Percentiles rank a stretch among this genome's conserved stretches.
Conservation (phyloP, 176 grass and related monocot species). For the Juncus inflexus region DNA sequence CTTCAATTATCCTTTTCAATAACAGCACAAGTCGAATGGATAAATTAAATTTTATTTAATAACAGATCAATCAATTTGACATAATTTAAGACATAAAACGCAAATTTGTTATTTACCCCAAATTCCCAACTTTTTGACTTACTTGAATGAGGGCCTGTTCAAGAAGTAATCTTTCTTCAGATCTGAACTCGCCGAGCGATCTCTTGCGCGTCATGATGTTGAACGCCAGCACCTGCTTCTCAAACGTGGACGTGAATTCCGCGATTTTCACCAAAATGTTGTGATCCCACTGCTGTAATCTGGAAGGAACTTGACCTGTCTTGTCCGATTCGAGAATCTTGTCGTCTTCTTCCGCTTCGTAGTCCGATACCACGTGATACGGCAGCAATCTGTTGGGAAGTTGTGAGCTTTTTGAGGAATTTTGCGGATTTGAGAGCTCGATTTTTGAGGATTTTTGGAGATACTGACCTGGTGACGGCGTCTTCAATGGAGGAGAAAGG, state of each 20-base stretch:
- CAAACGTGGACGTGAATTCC: constrained; percentile 85
- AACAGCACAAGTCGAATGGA: too few relatives aligned
- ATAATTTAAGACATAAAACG: too few relatives aligned
- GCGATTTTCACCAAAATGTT: constrained; percentile 95
- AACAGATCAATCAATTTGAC: too few relatives aligned
- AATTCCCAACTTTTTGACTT: too few relatives aligned
- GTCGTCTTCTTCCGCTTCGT: constrained; percentile 99
- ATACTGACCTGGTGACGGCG: constrained; percentile 66
- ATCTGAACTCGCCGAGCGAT: constrained; percentile 75
- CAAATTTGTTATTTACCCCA: too few relatives aligned
- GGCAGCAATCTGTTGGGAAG: constrained; percentile 66
- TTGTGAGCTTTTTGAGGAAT: not conserved
- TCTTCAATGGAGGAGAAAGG: constrained; percentile 88
- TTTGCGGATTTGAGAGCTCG: too few relatives aligned
- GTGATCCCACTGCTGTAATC: constrained; percentile 96
- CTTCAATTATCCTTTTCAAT: too few relatives aligned
- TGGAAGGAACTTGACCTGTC: constrained; percentile 66
- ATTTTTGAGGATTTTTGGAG: too few relatives aligned
- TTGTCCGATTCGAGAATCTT: constrained; percentile 71
- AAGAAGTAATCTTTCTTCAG: constrained; percentile 87
- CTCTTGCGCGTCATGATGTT: constrained; percentile 95
- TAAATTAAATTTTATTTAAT: too few relatives aligned
- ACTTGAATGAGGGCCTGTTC: constrained; percentile 63
- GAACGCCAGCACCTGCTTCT: constrained; percentile 95
- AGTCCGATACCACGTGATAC: constrained; percentile 96